Conservation (phyloP, 805 yeast genomes). For the Lachancea fermentati region DNA sequence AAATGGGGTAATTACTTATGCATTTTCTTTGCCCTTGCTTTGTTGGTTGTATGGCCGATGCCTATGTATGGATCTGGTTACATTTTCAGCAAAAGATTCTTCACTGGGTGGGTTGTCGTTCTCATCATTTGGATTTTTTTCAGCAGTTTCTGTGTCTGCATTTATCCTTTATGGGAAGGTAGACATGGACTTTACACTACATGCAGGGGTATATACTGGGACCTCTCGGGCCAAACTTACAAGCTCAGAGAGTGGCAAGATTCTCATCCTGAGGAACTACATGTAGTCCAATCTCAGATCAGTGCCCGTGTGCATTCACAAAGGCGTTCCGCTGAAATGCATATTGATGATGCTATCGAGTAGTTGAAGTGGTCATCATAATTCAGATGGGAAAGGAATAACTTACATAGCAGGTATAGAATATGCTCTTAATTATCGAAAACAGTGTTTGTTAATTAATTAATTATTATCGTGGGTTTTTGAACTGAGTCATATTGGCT, state of each 20-base stretch:
- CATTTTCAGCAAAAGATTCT: slow-evolving; percentile 67
- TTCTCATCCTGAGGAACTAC: slow-evolving; percentile 66
- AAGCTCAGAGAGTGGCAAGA: slow-evolving; percentile 75
- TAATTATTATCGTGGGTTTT: too few relatives aligned
- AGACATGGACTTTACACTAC: slow-evolving; percentile 60
- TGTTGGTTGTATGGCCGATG: slow-evolving; percentile 84
- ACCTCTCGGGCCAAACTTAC: slow-evolving; percentile 64
- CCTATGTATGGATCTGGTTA: slow-evolving; percentile 85
- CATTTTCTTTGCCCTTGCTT: slow-evolving; percentile 51
- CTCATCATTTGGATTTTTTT: slow-evolving; percentile 77
- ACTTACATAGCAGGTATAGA: too few relatives aligned
- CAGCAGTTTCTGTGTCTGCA: slow-evolving; percentile 54
- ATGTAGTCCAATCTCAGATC: slow-evolving; percentile 65
- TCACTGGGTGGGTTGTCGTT: slow-evolving; percentile 86
- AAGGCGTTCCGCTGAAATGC: neutral
- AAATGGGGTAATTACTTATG: slow-evolving; percentile 59
- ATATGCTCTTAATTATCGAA: too few relatives aligned
- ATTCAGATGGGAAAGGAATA: too few relatives aligned
- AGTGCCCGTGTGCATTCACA: slow-evolving; percentile 30
- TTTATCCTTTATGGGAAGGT: slow-evolving; percentile 74
- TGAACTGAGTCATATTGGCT: too few relatives aligned
- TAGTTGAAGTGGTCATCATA: neutral
- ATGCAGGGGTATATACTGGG: slow-evolving; percentile 80
- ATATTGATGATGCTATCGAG: slow-evolving; percentile 6
- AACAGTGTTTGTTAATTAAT: too few relatives aligned